These are phyloP conservation scores for Camellia sinensis DNA, from an alignment of 148 eudicot genomes.

Conservation along the genomic window DNA sequence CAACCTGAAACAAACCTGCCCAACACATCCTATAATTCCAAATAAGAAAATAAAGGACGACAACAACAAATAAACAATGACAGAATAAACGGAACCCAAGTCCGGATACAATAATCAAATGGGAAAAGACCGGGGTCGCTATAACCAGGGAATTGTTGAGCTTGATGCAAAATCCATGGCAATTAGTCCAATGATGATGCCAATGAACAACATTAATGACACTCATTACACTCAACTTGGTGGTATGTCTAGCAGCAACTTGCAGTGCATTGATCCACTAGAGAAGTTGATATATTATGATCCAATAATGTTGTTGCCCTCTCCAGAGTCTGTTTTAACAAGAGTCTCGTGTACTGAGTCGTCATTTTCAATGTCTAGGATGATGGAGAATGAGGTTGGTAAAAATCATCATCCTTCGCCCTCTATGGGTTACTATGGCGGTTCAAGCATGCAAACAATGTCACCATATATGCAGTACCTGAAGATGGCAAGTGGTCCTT, in stretches of 20 bases:
- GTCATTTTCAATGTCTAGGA: not conserved
- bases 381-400: not conserved
- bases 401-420: not conserved
- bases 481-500: not conserved
- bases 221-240: no score
- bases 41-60: no score
- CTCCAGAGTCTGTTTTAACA: no score
- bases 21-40: no score
- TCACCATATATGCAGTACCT: not conserved
- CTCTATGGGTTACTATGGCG: not conserved
- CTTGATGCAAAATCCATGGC: no score
- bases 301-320: not conserved
- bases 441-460: not conserved
- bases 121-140: no score
- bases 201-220: not conserved
- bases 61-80: no score
- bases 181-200: not conserved
- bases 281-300: not conserved
- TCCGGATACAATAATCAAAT: no score
- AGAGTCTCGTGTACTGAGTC: no score
- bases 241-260: not conserved
- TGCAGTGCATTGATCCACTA: not conserved
- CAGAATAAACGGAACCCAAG: not conserved
- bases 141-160: no score
- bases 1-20: no score